phyloP scores from a whole-genome alignment of 495 filamentous ascomycete species.

The Articulospora tetracladia region DNA sequence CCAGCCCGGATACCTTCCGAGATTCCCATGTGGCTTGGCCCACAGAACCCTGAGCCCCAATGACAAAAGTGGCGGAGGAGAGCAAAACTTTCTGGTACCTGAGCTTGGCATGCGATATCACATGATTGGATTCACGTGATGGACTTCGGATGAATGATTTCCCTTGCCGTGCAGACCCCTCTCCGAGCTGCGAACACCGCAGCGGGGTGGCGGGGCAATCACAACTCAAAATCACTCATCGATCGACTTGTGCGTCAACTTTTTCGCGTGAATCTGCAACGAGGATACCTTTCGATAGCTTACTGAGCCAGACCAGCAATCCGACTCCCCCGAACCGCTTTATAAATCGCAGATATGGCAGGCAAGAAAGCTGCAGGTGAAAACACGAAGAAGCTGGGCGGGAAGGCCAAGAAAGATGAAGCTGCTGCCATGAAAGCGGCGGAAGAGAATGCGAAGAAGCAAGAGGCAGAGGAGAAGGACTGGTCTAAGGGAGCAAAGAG shows the following conservation, averaged over 20 bases:
- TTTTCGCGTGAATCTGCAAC: not conserved
- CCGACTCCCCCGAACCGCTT: not conserved
- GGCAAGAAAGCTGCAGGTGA: slow-evolving; percentile 66
- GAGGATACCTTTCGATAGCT: too few species aligned
- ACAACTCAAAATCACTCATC: not conserved
- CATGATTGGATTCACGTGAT: too few species aligned
- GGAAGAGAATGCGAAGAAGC: slow-evolving; percentile 61
- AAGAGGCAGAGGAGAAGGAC: slow-evolving; percentile 65
- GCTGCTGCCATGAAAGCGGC: slow-evolving; percentile 74
- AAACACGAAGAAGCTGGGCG: slow-evolving; percentile 84
- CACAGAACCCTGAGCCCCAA: too few species aligned
- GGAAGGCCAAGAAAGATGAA: slow-evolving; percentile 92
- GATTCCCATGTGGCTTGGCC: too few species aligned
- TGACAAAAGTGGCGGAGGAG: too few species aligned
- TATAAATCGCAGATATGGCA: slow-evolving; percentile 34
- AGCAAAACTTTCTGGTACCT: too few species aligned
- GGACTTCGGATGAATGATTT: not conserved
- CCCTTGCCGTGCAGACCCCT: too few species aligned
- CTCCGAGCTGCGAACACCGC: not conserved
- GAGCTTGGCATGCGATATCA: too few species aligned
- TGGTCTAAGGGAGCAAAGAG: slow-evolving; percentile 86
- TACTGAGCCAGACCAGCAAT: too few species aligned
- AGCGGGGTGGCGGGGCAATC: not conserved
- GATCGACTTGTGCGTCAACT: too few species aligned
- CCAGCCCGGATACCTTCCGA: too few species aligned